Percentiles rank a stretch among this genome's conserved stretches.
Conservation (phyloP, 148 eudicot species). For the Chenopodium formosanum region DNA sequence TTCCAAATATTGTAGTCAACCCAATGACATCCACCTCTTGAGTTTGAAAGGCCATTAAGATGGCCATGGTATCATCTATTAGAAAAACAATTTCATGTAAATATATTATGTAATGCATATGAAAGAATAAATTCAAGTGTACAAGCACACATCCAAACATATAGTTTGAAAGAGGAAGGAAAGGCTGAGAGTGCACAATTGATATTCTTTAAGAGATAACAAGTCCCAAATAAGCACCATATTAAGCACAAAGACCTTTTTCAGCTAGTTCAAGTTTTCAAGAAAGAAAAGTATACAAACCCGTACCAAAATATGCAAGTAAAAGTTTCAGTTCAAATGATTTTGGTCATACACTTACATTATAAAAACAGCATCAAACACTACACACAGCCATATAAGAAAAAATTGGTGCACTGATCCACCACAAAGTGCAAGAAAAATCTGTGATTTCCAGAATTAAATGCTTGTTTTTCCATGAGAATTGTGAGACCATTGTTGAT, state of each 20-base stretch:
- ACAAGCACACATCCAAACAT: neutral
- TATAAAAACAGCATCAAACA: neutral
- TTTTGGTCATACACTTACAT: neutral
- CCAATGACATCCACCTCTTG: constrained; percentile 75
- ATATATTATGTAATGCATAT: neutral
- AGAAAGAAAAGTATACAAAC: neutral
- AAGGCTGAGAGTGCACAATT: neutral
- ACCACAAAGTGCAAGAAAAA: neutral
- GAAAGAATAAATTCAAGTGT: neutral
- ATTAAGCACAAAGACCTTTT: neutral
- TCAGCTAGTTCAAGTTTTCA: neutral
- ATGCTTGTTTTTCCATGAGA: neutral
- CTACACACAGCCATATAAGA: neutral
- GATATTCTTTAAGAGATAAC: neutral
- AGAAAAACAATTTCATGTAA: neutral
- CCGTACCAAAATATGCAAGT: neutral
- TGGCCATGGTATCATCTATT: constrained; percentile 92
- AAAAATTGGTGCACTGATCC: neutral
- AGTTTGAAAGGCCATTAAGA: constrained; percentile 88
- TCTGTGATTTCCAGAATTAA: neutral
- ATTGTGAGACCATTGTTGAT: neutral
- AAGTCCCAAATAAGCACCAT: neutral
- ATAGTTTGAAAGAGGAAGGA: neutral
- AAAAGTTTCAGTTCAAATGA: neutral
- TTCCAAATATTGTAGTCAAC: constrained; percentile 85